A percentile compares a stretch with the other conserved stretches of the same genome.
phyloP scores from a whole-genome alignment of 352 stramenopile genomes.

The Phytophthora brassicae region DNA sequence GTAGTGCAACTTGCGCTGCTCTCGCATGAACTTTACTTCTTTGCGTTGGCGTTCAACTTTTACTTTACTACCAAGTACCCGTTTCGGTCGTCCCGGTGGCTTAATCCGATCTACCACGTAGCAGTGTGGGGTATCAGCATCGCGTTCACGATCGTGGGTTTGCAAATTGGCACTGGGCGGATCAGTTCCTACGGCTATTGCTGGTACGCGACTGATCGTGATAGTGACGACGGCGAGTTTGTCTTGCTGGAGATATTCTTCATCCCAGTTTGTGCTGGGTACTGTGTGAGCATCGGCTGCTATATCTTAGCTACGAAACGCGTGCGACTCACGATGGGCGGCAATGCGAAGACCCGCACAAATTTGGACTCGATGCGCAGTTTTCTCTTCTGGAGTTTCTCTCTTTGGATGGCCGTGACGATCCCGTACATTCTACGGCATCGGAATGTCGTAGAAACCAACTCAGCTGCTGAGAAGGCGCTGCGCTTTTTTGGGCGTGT shows the following conservation, averaged over 20 bases:
- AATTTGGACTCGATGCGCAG: conserved; percentile 80
- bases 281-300: conserved; percentile 69
- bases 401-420: conserved; percentile 65
- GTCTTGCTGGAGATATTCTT: conserved; percentile 71
- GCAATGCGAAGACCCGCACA: conserved; percentile 50
- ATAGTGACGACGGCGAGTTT: conserved; percentile 48
- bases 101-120: conserved; percentile 70
- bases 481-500: conserved; percentile 73
- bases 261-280: conserved; percentile 54
- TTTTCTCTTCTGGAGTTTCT: conserved; percentile 75
- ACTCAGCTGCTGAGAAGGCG: conserved; percentile 57
- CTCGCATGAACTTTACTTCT: conserved; percentile 85
- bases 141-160: conserved; percentile 54
- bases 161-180: conserved; percentile 39
- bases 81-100: conserved; percentile 74
- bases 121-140: conserved; percentile 62
- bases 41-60: conserved; percentile 82
- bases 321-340: conserved; percentile 56
- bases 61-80: conserved; percentile 90
- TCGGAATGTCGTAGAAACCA: conserved; percentile 46
- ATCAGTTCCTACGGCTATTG: conserved; percentile 83
- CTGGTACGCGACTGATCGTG: conserved; percentile 57
- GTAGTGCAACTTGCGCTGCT: conserved; percentile 73
- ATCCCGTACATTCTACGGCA: conserved; percentile 75
- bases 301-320: conserved; percentile 76